Evolutionary conservation across 345 rosid genomes (phyloP), one percentile per base, ranked within the genome.

Genomic region (Cardamine chenopodiifolia): DNA sequence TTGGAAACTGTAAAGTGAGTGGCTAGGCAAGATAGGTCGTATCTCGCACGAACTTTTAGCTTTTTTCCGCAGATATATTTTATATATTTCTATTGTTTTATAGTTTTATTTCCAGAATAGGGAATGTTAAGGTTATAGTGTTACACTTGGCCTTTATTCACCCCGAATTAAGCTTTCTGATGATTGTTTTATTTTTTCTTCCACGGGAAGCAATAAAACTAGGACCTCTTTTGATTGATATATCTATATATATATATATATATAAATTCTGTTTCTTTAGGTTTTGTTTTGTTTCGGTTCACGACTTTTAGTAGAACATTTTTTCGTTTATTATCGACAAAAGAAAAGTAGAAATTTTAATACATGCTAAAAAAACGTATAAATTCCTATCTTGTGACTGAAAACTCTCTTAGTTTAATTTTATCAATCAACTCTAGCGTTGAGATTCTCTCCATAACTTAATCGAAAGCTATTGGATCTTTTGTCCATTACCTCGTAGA

Each of bases 101-200:
- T 53, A 52, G 1, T 54, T 54, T 55, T 70, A 56, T 55, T 70
- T 64, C 80, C 80, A 14, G 20, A 76, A 70, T 44, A 18, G 76
- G 80, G 66, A 70, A 70, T 70, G 76, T 70, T 76, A 70, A 62
- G 80, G 80, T 70, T 70, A 22, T 31, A 40, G 48, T 69, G 60
- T 70, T 63, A 52, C 60, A 54, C 80, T 54, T 62, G 44, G 34
- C 65, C 70, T 76, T 69, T 69, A 55, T 70, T 62, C 66, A 32
- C 66, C 14, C 11, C 75, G 62, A 62, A 54, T 11, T 53, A 58
- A 69, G 39, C 39, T 31, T 69, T 61, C 42, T 54, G 7, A 62
- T 69, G 57, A 76, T 76, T 42, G 54, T 26, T 17, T 15, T 13
- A 22, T 65, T 45, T 74, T 75, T 59, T 49, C 68, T 75, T 75